Conservation (phyloP, 495 filamentous ascomycete genomes). For the Aspergillus coremiiformis region DNA sequence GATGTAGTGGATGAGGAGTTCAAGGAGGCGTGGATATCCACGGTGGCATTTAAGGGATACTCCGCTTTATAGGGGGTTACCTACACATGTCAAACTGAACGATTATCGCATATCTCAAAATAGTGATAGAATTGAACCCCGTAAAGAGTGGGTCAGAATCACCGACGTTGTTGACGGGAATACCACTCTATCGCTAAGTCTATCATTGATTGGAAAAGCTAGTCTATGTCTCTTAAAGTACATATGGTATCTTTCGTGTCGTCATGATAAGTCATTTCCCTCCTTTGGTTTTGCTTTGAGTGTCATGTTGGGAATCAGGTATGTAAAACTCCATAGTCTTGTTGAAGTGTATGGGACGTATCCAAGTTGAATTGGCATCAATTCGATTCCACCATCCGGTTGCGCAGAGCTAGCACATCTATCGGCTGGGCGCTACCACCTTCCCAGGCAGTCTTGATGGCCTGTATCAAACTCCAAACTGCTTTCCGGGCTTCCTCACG, state of each 20-base stretch:
- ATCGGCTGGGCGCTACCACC: slow-evolving; percentile 9
- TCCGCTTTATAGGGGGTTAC: too few relatives aligned
- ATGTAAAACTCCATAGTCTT: neutral
- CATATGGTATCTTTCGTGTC: slow-evolving; percentile 4
- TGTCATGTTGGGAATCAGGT: neutral
- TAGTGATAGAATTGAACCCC: neutral
- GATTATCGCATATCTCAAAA: neutral
- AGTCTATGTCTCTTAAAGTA: slow-evolving; percentile 12
- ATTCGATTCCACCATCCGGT: slow-evolving; percentile 2
- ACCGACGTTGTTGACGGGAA: neutral
- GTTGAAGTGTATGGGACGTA: neutral
- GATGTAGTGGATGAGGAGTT: neutral
- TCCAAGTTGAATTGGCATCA: neutral
- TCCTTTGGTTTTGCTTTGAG: neutral
- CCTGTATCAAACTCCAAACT: slow-evolving; percentile 23
- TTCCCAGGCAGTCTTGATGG: slow-evolving; percentile 28
- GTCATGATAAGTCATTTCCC: slow-evolving; percentile 1
- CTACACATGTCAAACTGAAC: neutral
- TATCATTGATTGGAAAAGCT: neutral
- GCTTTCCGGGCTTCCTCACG: slow-evolving; percentile 20
- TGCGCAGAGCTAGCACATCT: slow-evolving; percentile 10
- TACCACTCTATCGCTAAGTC: neutral
- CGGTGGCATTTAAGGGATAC: neutral
- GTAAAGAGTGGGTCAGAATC: neutral
- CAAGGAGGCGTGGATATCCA: neutral